These are phyloP conservation scores for Volvariella volvacea DNA, from an alignment of 1,284 basidiomycete genomes.

Conservation along the genomic window DNA sequence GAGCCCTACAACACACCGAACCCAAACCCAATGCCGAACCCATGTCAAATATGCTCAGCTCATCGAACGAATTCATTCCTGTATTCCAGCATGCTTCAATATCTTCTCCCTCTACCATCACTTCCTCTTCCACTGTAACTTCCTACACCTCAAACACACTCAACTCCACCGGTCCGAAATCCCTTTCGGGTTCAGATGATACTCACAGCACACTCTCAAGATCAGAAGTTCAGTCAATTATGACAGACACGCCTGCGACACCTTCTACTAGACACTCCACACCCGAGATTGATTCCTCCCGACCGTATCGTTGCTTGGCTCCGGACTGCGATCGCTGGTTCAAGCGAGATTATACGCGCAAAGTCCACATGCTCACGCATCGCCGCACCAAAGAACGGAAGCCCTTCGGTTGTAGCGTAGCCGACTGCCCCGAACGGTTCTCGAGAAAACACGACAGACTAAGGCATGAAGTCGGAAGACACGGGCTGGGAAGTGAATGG, in stretches of 20 bases:
- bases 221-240: neutral
- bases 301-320: constrained; percentile 11
- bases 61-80: no score
- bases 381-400: constrained; percentile 9
- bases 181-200: neutral
- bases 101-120: no score
- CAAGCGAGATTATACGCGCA: constrained; percentile 13
- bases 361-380: constrained; percentile 12
- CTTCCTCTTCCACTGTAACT: no score
- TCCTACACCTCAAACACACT: no score
- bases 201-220: neutral
- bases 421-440: constrained; percentile 15
- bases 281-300: neutral
- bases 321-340: constrained; percentile 13
- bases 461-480: constrained; percentile 17
- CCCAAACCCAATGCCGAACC: no score
- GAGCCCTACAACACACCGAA: no score
- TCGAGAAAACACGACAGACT: constrained; percentile 19
- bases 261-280: neutral
- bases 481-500: constrained; percentile 17
- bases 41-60: no score
- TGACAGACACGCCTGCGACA: neutral
- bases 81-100: no score
- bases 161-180: neutral
- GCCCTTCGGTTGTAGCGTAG: constrained; percentile 13